Conservation (phyloP, 1,284 basidiomycete genomes). For the Schizophyllum commune region DNA sequence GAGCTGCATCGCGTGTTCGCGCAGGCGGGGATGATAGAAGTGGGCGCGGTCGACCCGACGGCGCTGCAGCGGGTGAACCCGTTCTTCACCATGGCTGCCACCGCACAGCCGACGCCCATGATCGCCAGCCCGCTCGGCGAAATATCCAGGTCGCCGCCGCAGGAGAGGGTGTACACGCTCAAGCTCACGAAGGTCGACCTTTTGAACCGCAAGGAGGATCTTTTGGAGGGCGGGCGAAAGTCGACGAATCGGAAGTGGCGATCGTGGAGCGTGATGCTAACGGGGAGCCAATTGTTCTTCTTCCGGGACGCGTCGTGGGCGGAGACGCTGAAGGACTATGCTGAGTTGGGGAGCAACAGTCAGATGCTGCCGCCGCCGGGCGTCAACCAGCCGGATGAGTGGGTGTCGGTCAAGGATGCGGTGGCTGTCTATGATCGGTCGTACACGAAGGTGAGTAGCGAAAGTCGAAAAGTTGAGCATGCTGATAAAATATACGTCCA, state of each 20-base stretch:
- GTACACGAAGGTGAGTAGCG: slow-evolving; percentile 57
- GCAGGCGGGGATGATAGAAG: slow-evolving; percentile 56
- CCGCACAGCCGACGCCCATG: neutral
- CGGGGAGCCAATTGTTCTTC: slow-evolving; percentile 86
- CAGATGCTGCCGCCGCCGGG: slow-evolving; percentile 41
- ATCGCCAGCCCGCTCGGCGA: slow-evolving; percentile 19
- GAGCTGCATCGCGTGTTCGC: slow-evolving; percentile 66
- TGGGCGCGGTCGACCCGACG: slow-evolving; percentile 33
- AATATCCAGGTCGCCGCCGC: neutral
- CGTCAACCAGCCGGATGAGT: slow-evolving; percentile 81
- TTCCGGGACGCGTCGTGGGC: slow-evolving; percentile 82
- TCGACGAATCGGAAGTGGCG: slow-evolving; percentile 82
- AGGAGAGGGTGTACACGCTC: slow-evolving; percentile 33
- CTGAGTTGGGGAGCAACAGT: slow-evolving; percentile 27
- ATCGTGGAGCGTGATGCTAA: slow-evolving; percentile 80
- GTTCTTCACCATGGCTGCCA: slow-evolving; percentile 41
- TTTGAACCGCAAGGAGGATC: slow-evolving; percentile 81
- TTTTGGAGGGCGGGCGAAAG: slow-evolving; percentile 70
- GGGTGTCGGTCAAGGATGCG: slow-evolving; percentile 71
- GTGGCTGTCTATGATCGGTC: slow-evolving; percentile 76
- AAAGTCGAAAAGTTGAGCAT: slow-evolving; percentile 3
- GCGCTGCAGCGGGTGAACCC: slow-evolving; percentile 25
- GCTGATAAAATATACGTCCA: too few relatives aligned
- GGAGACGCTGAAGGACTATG: slow-evolving; percentile 34
- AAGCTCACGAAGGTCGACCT: slow-evolving; percentile 81